These are phyloP conservation scores for Candida ascalaphidarum DNA, from an alignment of 805 yeast genomes.

Conservation along the genomic window DNA sequence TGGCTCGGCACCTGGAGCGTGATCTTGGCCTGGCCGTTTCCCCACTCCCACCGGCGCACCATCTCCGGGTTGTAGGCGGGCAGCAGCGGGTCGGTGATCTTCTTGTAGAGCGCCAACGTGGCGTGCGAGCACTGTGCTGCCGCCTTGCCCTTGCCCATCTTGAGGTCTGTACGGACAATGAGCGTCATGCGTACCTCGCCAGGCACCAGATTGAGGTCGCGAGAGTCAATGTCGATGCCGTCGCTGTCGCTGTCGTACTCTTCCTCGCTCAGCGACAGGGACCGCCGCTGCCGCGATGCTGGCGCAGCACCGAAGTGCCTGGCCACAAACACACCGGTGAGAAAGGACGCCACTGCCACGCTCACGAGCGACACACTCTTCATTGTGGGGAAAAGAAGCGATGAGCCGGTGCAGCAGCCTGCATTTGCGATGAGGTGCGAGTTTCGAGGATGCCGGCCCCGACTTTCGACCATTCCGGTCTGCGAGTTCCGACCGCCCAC, in stretches of 20 bases:
- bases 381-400: no score
- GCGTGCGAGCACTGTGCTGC: conserved; percentile 99
- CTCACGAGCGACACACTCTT: no score
- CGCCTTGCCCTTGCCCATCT: conserved; percentile 90
- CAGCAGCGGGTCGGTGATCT: conserved; percentile 45
- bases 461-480: no score
- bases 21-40: conserved; percentile 88
- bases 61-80: conserved; percentile 53
- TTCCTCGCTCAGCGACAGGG: no score
- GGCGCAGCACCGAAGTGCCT: no score
- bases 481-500: no score
- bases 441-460: no score
- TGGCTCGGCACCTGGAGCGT: conserved; percentile 65
- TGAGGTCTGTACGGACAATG: conserved; percentile 78
- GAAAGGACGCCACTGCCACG: no score
- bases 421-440: no score
- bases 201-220: conserved; percentile 52
- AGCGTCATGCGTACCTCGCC: conserved; percentile 85
- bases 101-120: conserved; percentile 80
- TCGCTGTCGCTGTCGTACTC: conserved; percentile 43
- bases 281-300: no score
- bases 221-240: conserved; percentile 49
- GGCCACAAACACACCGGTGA: no score
- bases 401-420: no score
- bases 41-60: conserved; percentile 67